phyloP scores from a whole-genome alignment of 2,329 filamentous ascomycete genomes.

The Fusarium citri region DNA sequence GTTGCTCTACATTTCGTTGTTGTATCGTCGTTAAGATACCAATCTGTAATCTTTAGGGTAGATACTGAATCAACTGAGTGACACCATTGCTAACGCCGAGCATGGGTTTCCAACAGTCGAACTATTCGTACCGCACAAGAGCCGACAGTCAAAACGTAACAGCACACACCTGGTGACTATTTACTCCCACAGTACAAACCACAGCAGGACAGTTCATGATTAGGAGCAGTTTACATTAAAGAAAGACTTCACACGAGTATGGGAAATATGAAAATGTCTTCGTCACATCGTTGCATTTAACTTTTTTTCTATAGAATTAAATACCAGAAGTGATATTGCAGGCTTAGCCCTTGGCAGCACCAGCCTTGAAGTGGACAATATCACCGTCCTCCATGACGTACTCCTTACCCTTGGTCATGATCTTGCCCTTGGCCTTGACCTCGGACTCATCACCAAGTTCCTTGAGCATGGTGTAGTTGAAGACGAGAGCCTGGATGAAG shows the following conservation, averaged over 20 bases:
- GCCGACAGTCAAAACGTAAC: not conserved
- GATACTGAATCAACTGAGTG: not conserved
- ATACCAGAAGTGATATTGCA: constrained; percentile 18
- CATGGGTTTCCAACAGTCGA: not conserved
- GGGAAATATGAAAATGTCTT: not conserved
- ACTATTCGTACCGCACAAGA: not conserved
- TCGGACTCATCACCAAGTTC: constrained; percentile 89
- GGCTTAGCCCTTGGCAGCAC: constrained; percentile 77
- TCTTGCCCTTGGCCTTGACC: constrained; percentile 93
- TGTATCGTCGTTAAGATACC: not conserved
- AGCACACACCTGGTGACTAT: not conserved
- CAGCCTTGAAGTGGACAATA: constrained; percentile 88
- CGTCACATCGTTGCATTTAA: constrained; percentile 43
- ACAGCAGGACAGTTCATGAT: not conserved
- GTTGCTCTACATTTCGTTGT: not conserved
- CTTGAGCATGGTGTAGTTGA: constrained; percentile 85
- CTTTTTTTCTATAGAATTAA: constrained; percentile 38
- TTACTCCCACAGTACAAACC: too few species aligned
- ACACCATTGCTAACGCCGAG: not conserved
- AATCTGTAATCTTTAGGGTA: not conserved
- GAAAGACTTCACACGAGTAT: not conserved
- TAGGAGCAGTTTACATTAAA: not conserved
- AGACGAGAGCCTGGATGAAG: constrained; percentile 96
- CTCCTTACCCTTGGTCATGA: constrained; percentile 99
- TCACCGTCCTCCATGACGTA: constrained; percentile 90